phyloP scores from a whole-genome alignment of 805 yeast species.

The Ascoidea asiatica region DNA sequence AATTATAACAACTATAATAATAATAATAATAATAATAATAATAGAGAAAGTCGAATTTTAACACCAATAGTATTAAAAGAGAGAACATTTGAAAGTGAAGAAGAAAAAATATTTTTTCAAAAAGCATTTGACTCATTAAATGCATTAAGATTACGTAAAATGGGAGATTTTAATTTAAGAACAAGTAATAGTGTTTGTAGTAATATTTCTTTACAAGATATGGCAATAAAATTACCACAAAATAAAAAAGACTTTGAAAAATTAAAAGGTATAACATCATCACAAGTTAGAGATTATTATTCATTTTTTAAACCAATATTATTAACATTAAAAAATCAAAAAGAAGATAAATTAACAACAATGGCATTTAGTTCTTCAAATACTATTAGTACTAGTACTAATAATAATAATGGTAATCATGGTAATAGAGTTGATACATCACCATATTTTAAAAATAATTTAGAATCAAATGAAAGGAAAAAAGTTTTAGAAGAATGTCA shows the following conservation, averaged over 20 bases:
- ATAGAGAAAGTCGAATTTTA: background rate
- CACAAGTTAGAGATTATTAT: conserved; percentile 10
- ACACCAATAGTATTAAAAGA: background rate
- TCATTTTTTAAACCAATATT: background rate
- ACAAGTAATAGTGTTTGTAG: conserved; percentile 22
- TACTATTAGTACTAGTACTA: background rate
- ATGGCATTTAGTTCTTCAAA: background rate
- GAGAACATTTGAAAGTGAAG: background rate
- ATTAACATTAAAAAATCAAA: background rate
- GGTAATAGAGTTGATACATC: background rate
- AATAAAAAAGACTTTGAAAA: conserved; percentile 30
- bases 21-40: background rate
- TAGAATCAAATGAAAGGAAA: too few relatives aligned
- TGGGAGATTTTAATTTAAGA: conserved; percentile 24
- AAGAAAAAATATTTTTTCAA: conserved; percentile 14
- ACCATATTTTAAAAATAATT: background rate
- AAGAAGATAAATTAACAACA: background rate
- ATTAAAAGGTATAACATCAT: conserved; percentile 19
- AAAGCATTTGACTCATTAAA: conserved; percentile 21
- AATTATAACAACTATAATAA: background rate
- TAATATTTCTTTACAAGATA: conserved; percentile 31
- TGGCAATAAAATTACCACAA: conserved; percentile 43
- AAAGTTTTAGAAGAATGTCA: background rate
- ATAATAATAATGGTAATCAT: background rate
- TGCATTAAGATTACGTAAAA: conserved; percentile 26